Base-by-base conservation (phyloP, 768 basidiomycete genomes). In the Lactarius deliciosus region DNA sequence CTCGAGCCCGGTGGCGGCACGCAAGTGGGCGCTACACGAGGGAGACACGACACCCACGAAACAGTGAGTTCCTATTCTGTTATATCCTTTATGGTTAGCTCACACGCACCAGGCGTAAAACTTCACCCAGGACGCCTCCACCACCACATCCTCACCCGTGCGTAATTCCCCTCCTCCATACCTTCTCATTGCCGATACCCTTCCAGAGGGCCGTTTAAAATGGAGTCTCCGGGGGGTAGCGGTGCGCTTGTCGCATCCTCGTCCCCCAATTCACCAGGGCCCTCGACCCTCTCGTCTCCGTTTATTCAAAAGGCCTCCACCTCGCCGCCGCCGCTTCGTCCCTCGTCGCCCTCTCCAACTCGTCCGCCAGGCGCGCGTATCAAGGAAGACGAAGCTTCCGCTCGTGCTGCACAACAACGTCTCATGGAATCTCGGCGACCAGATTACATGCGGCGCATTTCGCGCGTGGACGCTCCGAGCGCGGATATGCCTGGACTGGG, bases 401-500 rank as follows among this genome's bases (percentile, higher is more conserved):
- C 83, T 45, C 80, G 80, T 63, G 73, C 83, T 15, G 77, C 80
- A 1, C 81, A 82, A 36, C 72, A 81, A 36, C 81, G 80, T 61
- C 85, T 86, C 72, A 77, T 81, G 11, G 90, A 92, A 74, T 81
- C 76, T 41, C 85, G 83, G 16, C 81, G 89, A 45, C 90, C 90
- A 1, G 90, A 91, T 8, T 92, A 91, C 73, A 78, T 91, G 50
- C 85, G 83, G 73, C 84, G 90, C 32, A 72, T 62, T 47, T 50
- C 67, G 22, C 67, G 64, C 79, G 41, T 28, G 10, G 66, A 67
- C 25, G 53, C 22, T 85, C 72, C 81, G 85, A 56, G 75, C 80
- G 1, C 72, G 10, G 54, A 68, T 64, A 53, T 63, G 15, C 59
- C 66, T 3, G 73, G 77, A 38, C 77, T 90, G 36, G 89, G 89